Conservation (phyloP, 345 rosid genomes). For the Mercurialis annua region DNA sequence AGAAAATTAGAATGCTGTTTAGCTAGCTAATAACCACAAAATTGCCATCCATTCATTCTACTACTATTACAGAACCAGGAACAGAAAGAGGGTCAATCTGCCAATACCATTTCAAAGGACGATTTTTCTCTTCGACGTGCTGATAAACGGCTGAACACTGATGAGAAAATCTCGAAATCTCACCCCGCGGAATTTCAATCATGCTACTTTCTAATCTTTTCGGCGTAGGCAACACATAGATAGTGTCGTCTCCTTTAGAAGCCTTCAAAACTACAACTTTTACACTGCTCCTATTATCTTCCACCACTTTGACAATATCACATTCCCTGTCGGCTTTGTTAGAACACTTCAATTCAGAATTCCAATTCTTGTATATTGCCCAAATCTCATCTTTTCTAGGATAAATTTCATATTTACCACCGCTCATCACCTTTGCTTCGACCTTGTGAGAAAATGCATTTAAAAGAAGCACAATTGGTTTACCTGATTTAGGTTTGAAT, state of each 20-base stretch:
- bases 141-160: conserved; percentile 49
- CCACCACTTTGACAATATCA: conserved; percentile 49
- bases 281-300: conserved; percentile 22
- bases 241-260: conserved; percentile 14
- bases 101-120: conserved; percentile 31
- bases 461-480: conserved; percentile 21
- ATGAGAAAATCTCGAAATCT: conserved; percentile 50
- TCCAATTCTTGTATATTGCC: conserved; percentile 48
- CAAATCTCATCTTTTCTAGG: conserved; percentile 55
- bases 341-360: conserved; percentile 3
- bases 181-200: conserved; percentile 27
- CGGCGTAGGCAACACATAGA: conserved; percentile 34
- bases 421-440: conserved; percentile 21
- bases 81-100: conserved; percentile 45
- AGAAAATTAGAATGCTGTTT: not conserved
- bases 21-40: too few relatives aligned
- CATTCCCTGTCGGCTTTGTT: conserved; percentile 26
- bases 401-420: conserved; percentile 29
- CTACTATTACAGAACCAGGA: conserved; percentile 16
- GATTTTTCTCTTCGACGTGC: conserved; percentile 18
- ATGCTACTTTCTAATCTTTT: conserved; percentile 30
- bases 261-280: conserved; percentile 30
- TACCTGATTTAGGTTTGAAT: conserved; percentile 37
- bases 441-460: conserved; percentile 46
- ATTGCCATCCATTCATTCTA: conserved; percentile 25